phyloP scores from a whole-genome alignment of 805 yeast genomes.

The Kluyveromyces aestuarii region DNA sequence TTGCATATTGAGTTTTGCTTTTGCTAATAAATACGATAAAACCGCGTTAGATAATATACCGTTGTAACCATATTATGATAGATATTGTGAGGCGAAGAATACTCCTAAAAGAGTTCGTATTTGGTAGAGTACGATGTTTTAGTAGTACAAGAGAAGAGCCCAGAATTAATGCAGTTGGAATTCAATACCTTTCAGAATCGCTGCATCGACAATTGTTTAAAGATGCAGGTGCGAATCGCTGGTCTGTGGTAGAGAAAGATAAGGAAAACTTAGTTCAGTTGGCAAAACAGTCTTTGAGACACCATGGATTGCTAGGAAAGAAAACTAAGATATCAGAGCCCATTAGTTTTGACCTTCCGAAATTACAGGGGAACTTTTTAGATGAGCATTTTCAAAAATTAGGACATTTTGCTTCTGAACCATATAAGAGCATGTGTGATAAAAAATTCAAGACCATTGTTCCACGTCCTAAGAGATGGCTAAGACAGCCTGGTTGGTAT shows the following conservation, averaged over 20 bases:
- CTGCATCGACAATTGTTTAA: conserved; percentile 53
- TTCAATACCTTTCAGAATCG: conserved; percentile 58
- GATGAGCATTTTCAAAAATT: conserved; percentile 80
- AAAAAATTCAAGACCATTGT: conserved; percentile 33
- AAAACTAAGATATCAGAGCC: conserved; percentile 56
- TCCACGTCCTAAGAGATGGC: conserved; percentile 45
- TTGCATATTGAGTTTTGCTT: too few relatives aligned
- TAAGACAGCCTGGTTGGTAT: conserved; percentile 67
- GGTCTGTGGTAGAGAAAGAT: conserved; percentile 12
- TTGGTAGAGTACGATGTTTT: neutral
- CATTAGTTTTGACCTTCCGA: conserved; percentile 53
- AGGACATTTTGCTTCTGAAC: conserved; percentile 50
- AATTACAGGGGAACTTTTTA: conserved; percentile 57
- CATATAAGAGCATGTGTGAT: conserved; percentile 46
- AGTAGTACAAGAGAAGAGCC: conserved; percentile 32
- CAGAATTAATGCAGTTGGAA: conserved; percentile 67
- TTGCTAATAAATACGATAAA: too few relatives aligned
- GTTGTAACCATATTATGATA: too few relatives aligned
- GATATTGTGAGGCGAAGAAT: too few relatives aligned
- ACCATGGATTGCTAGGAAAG: conserved; percentile 67
- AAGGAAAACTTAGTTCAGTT: conserved; percentile 35
- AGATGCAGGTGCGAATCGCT: conserved; percentile 16
- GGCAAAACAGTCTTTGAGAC: conserved; percentile 50
- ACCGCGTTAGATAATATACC: too few relatives aligned
- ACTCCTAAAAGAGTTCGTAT: too few relatives aligned